Percentiles rank a stretch among this genome's conserved stretches.
Conservation (phyloP, 192 early-diverging fungal species). For the Linnemannia hyalina region DNA sequence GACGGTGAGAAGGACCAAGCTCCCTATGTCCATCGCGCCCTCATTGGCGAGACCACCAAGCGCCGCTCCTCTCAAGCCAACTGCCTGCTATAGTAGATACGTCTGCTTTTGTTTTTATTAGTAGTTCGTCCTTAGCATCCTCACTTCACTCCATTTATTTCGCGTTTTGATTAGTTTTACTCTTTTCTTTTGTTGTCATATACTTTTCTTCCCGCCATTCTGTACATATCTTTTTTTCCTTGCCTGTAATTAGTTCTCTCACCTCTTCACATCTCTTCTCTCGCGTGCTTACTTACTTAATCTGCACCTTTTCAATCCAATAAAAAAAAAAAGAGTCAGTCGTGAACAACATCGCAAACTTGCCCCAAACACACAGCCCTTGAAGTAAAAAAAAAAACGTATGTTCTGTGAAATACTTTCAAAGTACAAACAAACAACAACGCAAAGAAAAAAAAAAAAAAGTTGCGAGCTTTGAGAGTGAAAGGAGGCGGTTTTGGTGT, state of each 20-base stretch:
- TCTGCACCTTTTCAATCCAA: neutral
- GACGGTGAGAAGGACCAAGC: neutral
- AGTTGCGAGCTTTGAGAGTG: no score
- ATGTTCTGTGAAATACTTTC: no score
- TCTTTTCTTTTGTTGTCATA: neutral
- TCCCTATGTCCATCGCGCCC: slow-evolving; percentile 19
- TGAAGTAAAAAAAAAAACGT: no score
- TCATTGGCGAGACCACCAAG: slow-evolving; percentile 8
- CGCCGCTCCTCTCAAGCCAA: slow-evolving; percentile 5
- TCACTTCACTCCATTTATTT: neutral
- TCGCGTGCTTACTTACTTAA: neutral
- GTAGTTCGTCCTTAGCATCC: neutral
- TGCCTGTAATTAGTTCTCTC: neutral
- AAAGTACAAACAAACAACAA: no score
- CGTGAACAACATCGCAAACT: no score
- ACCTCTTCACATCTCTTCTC: neutral
- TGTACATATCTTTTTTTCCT: neutral
- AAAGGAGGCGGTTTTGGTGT: no score
- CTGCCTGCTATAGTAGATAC: neutral
- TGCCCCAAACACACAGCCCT: no score
- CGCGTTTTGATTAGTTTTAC: neutral
- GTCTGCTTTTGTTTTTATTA: neutral
- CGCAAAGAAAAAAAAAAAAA: no score
- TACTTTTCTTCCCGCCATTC: neutral
- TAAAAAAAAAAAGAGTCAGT: neutral